Conservation (phyloP, 768 basidiomycete genomes). For the Lentinula boryana region DNA sequence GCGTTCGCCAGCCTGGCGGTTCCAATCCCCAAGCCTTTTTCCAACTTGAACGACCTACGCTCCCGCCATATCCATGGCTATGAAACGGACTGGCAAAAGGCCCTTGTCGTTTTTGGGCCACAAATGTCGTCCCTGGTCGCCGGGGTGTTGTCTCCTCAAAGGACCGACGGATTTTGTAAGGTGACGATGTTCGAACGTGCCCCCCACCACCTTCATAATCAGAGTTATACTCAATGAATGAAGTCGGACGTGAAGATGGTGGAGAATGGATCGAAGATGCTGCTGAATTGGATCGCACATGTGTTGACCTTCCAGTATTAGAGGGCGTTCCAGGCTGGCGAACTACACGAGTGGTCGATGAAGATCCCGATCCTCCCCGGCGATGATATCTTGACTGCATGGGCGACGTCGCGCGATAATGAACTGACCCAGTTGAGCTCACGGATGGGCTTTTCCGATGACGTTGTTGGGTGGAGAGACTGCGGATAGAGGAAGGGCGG, state of each 20-base stretch:
- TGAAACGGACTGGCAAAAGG: conserved; percentile 59
- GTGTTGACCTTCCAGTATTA: conserved; percentile 31
- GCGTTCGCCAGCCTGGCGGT: conserved; percentile 78
- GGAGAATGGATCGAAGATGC: conserved; percentile 76
- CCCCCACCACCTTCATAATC: conserved; percentile 53
- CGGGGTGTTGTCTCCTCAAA: conserved; percentile 5
- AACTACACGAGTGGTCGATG: conserved; percentile 78
- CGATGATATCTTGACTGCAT: conserved; percentile 72
- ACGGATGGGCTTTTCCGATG: conserved; percentile 75
- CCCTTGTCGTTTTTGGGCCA: conserved; percentile 77
- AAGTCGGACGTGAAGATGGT: conserved; percentile 70
- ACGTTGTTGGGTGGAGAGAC: conserved; percentile 56
- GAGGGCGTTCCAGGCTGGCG: conserved; percentile 32
- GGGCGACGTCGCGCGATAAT: conserved; percentile 68
- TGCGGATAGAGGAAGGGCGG: conserved; percentile 82
- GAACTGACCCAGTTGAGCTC: conserved; percentile 68
- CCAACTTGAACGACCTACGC: conserved; percentile 70
- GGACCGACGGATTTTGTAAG: conserved; percentile 34
- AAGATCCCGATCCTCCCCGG: conserved; percentile 74
- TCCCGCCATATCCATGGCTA: conserved; percentile 30
- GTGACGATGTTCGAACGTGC: conserved; percentile 48
- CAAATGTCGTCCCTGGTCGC: conserved; percentile 45
- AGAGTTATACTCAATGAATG: conserved; percentile 62
- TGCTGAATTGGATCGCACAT: conserved; percentile 69
- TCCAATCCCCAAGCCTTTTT: conserved; percentile 87